These are phyloP conservation scores for Protomyces arabidopsidicola DNA, from an alignment of 1,139 yeast genomes.

Conservation along the genomic window DNA sequence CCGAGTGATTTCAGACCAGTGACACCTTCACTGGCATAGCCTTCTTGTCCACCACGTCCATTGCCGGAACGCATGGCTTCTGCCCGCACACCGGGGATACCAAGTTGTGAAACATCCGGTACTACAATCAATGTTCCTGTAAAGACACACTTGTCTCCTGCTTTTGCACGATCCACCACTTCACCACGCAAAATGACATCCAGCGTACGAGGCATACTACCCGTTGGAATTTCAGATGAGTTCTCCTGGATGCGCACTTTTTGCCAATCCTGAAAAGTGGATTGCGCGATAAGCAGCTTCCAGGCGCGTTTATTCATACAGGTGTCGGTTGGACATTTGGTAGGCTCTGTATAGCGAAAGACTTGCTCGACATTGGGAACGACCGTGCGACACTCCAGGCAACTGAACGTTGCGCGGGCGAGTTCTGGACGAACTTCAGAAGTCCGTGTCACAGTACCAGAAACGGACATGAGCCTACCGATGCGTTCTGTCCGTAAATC, in stretches of 20 bases:
- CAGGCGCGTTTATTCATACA: conserved; percentile 85
- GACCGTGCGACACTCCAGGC: conserved; percentile 81
- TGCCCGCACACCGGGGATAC: conserved; percentile 95
- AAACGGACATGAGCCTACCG: conserved; percentile 76
- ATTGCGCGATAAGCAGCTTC: conserved; percentile 76
- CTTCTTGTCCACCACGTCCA: conserved; percentile 59
- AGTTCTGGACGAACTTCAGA: conserved; percentile 96
- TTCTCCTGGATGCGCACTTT: conserved; percentile 93
- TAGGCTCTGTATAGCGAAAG: conserved; percentile 92
- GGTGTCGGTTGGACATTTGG: conserved; percentile 78
- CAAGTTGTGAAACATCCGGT: conserved; percentile 91
- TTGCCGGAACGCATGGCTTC: conserved; percentile 69
- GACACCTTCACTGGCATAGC: conserved; percentile 65
- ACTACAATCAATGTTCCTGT: conserved; percentile 94
- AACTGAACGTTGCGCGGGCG: conserved; percentile 77
- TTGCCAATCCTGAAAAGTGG: conserved; percentile 95
- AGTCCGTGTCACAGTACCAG: conserved; percentile 95
- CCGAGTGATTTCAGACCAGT: conserved; percentile 82
- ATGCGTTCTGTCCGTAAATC: conserved; percentile 86
- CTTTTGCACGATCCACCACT: conserved; percentile 91
- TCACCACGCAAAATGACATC: conserved; percentile 93
- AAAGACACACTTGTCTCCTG: conserved; percentile 93
- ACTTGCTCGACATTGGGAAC: conserved; percentile 89
- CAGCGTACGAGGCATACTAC: conserved; percentile 96
- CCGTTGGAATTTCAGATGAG: conserved; percentile 92